Evolutionary conservation across 306 rosid genomes (phyloP), one percentile per base, ranked within the genome.

Genomic region (Aeschynomene evenia): DNA sequence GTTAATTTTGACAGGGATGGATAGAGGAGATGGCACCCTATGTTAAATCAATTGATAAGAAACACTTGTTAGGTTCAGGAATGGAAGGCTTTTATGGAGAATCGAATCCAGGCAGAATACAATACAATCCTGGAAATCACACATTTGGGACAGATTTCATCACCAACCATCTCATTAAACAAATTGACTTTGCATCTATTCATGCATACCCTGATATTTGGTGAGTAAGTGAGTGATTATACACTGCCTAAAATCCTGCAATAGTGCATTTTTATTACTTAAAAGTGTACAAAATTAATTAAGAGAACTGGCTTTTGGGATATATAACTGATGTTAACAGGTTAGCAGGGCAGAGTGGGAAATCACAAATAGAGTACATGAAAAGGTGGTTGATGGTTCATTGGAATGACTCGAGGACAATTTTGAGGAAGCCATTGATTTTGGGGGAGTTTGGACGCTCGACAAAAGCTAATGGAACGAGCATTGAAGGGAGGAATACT

Each of bases 71-170:
- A 54, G 75, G 55, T 7, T 46, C 80, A 51, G 89, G 89, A 33
- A 64, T 80, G 80, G 92, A 87, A 68, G 89, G 89, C 29, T 87
- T 80, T 54, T 85, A 85, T 67, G 86, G 24, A 37, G 12, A 37
- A 9, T 14, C 9, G 13, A 37, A 1, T 4, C 77, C 79, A 2
- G 76, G 69, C 0, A 75, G 79, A 64, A 61, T 19, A 54, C 83
- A 78, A 19, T 69, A 58, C 74, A 87, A 80, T 63, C 87, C 89
- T 5, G 23, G 33, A 11, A 59, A 70, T 16, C 50, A 10, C 56
- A 42, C 58, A 37, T 26, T 48, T 14, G 89, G 92, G 7, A 75
- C 87, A 14, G 87, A 87, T 70, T 87, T 87, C 48, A 66, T 82
- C 3, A 57, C 21, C 61, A 80, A 62, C 36, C 20, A 80, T 67